Evolutionary conservation across 1,284 basidiomycete species (phyloP).

Genomic region (Ustilago shanxiensis): DNA sequence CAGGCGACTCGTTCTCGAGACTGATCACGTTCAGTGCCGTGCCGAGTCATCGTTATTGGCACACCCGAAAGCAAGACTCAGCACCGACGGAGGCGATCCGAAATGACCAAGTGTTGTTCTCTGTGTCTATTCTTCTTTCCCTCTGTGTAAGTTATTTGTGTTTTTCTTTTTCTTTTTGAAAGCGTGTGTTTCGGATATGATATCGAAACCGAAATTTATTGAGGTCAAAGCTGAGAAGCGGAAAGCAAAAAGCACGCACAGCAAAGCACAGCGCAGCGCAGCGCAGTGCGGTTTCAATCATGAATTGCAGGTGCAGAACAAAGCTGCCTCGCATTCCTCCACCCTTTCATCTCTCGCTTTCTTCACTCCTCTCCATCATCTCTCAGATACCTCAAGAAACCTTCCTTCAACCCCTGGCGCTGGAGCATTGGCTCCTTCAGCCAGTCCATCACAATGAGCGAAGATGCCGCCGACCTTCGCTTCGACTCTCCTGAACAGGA

Average conservation of each 20-base stretch:
- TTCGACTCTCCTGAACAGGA: slow-evolving; percentile 62
- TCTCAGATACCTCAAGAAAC: slow-evolving; percentile 5
- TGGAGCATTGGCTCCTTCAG: slow-evolving; percentile 24
- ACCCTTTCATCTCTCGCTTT: background rate
- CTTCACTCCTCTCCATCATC: background rate
- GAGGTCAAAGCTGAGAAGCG: background rate
- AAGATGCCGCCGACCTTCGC: slow-evolving; percentile 47
- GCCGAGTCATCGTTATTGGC: too few relatives aligned
- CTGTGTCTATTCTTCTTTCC: background rate
- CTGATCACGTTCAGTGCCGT: too few relatives aligned
- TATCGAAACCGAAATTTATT: too few relatives aligned
- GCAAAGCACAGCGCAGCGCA: slow-evolving; percentile 3
- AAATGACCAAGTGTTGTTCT: background rate
- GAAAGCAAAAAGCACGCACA: slow-evolving; percentile 3
- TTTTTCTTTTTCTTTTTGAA: background rate
- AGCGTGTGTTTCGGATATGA: slow-evolving; percentile 1
- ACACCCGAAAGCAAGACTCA: background rate
- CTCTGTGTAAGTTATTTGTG: too few relatives aligned
- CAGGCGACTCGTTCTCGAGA: too few relatives aligned
- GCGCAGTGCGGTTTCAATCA: too few relatives aligned
- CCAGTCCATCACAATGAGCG: slow-evolving; percentile 30
- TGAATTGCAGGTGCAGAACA: slow-evolving; percentile 2
- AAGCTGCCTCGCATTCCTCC: background rate
- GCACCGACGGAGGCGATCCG: background rate
- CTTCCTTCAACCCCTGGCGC: slow-evolving; percentile 11